Evolutionary conservation across 208 protist species (phyloP), one percentile per base, ranked within the genome.

Genomic region (Novymonas esmeraldas): DNA sequence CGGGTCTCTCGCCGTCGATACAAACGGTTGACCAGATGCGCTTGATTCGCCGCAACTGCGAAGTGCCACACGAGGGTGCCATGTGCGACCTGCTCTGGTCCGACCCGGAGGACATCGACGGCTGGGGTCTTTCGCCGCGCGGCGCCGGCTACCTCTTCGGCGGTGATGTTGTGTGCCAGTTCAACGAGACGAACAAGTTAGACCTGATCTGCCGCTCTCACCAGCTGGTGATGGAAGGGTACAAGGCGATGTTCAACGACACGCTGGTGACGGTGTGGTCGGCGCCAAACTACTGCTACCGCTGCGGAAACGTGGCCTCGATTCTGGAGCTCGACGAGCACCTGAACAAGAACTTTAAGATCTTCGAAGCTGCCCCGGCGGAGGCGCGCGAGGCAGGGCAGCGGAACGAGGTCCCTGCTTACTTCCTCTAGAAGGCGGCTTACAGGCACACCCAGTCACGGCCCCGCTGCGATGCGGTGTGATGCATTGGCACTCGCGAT

Each of bases 121-220:
- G 98, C 18, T 99, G 98, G 98, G 98, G 97, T 49, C 49, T 99
- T 28, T 96, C 82, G 36, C 98, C 98, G 34, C 87, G 99, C 54
- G 99, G 99, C 34, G 99, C 99, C 24, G 99, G 99, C 3, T 99
- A 98, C 68, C 84, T 99, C 22, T 99, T 99, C 85, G 99, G 99
- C 45, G 92, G 87, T 33, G 97, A 99, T 70, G 95, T 99, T 0
- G 97, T 99, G 10, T 48, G 78, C 41, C 80, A 90, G 69, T 99
- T 99, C 79, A 98, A 98, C 67, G 67, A 79, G 36, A 90, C 79
- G 14, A 99, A 99, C 83, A 85, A 82, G 24, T 78, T 99, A 76
- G 85, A 97, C 38, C 88, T 99, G 36, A 98, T 99, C 62, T 90
- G 83, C 77, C 86, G 97, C 41, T 94, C 98, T 9, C 98, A 99